Evolutionary conservation across 352 stramenopile species (phyloP), one percentile per base, ranked within the genome.

Genomic region (Globisporangium orthogonon): DNA sequence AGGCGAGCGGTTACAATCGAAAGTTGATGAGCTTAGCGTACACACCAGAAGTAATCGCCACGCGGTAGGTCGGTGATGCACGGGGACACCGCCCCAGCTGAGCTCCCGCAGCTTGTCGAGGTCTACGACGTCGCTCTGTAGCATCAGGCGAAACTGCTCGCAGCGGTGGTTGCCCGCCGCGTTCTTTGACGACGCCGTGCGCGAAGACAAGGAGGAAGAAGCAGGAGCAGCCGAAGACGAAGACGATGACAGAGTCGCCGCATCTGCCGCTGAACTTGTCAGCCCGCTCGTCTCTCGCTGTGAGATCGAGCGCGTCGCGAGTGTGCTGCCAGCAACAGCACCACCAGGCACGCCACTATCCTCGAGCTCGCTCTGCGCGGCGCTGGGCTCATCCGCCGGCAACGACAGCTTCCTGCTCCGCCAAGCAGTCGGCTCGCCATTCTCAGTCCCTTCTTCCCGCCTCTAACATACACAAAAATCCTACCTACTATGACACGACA

Each of bases 21-120:
- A 23, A 23, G 23, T 1, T 23, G 23, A 23, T 23, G 23, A 23
- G 23, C 23, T 23, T 23, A 23, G 61, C 15, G 15, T 46, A 31
- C 68, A 4, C 73, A 91, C 97, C 67, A 99, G 70, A 13, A 99
- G 63, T 30, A 99, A 77, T 65, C 98, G 94, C 97, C 97, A 99
- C 35, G 90, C 83, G n/a, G 78, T 87, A 2, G 89, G 76, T 15
- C 94, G 76, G 65, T 95, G 77, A 28, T 91, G 71, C 5, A 76
- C 74, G 4, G 94, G 90, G 29, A 98, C 78, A 17, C 95, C 94
- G 47, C 90, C 91, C 95, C 95, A 98, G 58, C 86, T 95, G 39
- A 97, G 65, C 41, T 91, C 80, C 4, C 89, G 81, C 45, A 98
- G 73, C 57, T 91, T 78, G 46, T 97, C 85, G 45, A 98, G 61